Conservation (phyloP, 208 protist species). For the Trypanosoma grayi region DNA sequence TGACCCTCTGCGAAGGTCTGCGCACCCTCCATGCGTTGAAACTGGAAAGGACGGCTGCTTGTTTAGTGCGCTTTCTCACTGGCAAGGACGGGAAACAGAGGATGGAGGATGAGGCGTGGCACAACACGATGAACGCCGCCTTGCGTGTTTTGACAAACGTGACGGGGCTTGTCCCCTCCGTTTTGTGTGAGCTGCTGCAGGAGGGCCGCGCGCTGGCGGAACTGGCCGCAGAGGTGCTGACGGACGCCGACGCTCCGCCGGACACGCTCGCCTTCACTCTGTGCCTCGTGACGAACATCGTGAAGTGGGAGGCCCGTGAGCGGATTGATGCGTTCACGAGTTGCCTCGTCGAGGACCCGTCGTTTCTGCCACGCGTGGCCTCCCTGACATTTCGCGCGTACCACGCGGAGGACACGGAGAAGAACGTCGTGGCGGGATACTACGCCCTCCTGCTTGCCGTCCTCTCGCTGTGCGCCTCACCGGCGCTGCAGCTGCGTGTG, state of each 20-base stretch:
- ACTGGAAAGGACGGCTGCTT: conserved; percentile 5
- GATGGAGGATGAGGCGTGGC: not conserved
- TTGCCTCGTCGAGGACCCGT: conserved; percentile 8
- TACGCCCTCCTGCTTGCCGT: conserved; percentile 70
- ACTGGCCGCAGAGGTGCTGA: conserved; percentile 3
- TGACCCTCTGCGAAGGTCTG: conserved; percentile 22
- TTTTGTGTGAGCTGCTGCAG: not conserved
- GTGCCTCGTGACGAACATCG: conserved; percentile 78
- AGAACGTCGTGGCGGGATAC: conserved; percentile 78
- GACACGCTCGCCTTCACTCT: conserved; percentile 53
- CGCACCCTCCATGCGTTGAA: not conserved
- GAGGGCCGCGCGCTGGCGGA: conserved; percentile 8
- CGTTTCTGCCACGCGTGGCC: conserved; percentile 15
- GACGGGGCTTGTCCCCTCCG: conserved; percentile 38
- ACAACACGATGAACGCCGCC: conserved; percentile 19
- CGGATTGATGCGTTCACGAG: conserved; percentile 16
- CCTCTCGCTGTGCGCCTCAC: conserved; percentile 40
- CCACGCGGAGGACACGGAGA: conserved; percentile 32
- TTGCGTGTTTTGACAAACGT: conserved; percentile 72
- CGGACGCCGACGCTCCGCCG: conserved; percentile 1
- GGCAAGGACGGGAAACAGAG: not conserved
- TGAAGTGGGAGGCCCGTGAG: conserved; percentile 45
- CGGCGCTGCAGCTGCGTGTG: conserved; percentile 35
- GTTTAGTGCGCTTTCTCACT: conserved; percentile 12
- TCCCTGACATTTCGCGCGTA: conserved; percentile 18